Evolutionary conservation across 495 filamentous ascomycete genomes (phyloP).

Genomic region (Penicillium herquei): DNA sequence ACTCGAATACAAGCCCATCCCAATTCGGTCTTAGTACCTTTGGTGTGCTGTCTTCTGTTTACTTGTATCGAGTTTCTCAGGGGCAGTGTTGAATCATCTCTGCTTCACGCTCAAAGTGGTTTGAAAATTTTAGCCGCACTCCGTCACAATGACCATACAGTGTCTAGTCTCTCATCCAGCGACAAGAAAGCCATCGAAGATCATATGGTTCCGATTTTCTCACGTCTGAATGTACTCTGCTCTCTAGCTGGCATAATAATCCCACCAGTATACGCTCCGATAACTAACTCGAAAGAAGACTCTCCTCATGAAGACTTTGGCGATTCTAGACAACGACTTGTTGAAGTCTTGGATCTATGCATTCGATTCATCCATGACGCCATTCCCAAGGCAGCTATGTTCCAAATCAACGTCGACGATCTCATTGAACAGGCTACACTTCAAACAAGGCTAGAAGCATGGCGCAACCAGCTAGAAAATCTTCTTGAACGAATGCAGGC

Average conservation of each 20-base stretch:
- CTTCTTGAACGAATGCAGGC: slow-evolving; percentile 5
- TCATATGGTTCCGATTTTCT: slow-evolving; percentile 2
- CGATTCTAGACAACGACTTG: background rate
- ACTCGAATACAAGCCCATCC: slow-evolving; percentile 3
- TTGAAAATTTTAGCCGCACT: slow-evolving; percentile 4
- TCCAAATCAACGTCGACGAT: slow-evolving; percentile 1
- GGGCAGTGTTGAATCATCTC: background rate
- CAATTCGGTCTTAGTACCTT: slow-evolving; percentile 2
- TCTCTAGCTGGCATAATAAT: slow-evolving; percentile 5
- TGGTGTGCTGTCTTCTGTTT: slow-evolving; percentile 5
- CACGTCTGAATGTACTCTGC: slow-evolving; percentile 4
- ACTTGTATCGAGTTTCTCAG: slow-evolving; percentile 3
- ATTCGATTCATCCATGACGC: slow-evolving; percentile 1
- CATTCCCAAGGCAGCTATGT: background rate
- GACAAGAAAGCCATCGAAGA: slow-evolving; percentile 4
- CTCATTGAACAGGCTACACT: slow-evolving; percentile 1
- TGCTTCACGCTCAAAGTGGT: slow-evolving; percentile 3
- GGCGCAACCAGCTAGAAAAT: background rate
- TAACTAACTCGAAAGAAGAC: background rate
- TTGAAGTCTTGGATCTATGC: background rate
- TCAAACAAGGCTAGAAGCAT: slow-evolving; percentile 5
- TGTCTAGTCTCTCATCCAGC: background rate
- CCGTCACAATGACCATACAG: background rate
- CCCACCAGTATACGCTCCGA: slow-evolving; percentile 1
- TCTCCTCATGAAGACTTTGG: slow-evolving; percentile 2